phyloP scores from a whole-genome alignment of 2,329 filamentous ascomycete species.

The Scedosporium dehoogii region DNA sequence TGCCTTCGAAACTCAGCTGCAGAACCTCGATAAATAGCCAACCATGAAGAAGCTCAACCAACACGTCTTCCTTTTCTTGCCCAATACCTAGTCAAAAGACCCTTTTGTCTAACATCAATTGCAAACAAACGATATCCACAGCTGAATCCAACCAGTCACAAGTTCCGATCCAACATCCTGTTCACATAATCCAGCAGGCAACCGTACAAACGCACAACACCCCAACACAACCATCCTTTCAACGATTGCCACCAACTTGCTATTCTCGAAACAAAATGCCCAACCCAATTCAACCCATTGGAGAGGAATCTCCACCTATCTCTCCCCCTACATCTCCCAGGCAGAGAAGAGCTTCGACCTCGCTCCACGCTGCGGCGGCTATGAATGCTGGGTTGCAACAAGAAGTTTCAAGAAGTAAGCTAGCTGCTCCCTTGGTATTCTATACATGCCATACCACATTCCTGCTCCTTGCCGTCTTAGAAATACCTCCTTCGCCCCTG shows the following conservation, averaged over 20 bases:
- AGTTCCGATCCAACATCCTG: no score
- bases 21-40: no score
- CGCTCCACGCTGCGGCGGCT: constrained; percentile 65
- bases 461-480: background rate
- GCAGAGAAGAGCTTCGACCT: constrained; percentile 54
- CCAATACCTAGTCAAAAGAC: no score
- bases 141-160: no score
- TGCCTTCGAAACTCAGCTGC: no score
- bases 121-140: no score
- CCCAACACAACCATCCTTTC: background rate
- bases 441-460: background rate
- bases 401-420: constrained; percentile 48
- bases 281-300: background rate
- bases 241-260: background rate
- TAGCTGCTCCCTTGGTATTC: background rate
- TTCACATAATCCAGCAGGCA: no score
- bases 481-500: background rate
- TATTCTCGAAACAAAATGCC: background rate
- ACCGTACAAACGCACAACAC: background rate
- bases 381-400: constrained; percentile 68
- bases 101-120: no score
- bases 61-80: no score
- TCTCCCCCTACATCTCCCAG: constrained; percentile 43
- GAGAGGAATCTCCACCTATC: constrained; percentile 41
- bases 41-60: no score